A percentile compares a stretch with the other conserved stretches of the same genome.
These are phyloP conservation scores for Nepenthes mirabilis DNA, from an alignment of 148 eudicot species.

Conservation along the genomic window DNA sequence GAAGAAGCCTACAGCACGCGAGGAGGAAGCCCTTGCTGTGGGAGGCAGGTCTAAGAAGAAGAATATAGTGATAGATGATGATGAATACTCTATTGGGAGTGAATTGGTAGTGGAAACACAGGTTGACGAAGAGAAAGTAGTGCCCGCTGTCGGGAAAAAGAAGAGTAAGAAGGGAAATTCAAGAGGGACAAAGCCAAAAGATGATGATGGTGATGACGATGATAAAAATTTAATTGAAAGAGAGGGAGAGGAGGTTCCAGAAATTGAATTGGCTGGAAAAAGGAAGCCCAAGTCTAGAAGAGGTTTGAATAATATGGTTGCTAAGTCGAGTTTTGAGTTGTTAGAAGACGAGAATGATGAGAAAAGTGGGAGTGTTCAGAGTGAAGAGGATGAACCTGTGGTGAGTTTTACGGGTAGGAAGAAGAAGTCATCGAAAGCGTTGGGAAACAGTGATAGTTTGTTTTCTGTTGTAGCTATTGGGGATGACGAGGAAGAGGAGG, in stretches of 20 bases:
- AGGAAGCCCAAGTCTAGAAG: conserved; percentile 39
- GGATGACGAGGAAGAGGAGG: conserved; percentile 29
- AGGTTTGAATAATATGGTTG: conserved; percentile 15
- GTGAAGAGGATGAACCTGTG: conserved; percentile 30
- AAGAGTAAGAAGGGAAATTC: conserved; percentile 58
- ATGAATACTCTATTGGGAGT: conserved; percentile 58
- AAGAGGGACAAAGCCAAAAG: conserved; percentile 28
- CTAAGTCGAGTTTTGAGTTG: conserved; percentile 34
- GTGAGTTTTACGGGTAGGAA: conserved; percentile 19
- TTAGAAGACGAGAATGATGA: conserved; percentile 42
- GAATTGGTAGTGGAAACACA: conserved; percentile 37
- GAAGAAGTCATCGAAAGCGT: conserved; percentile 22
- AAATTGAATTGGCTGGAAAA: conserved; percentile 32
- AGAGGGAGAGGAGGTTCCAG: conserved; percentile 25
- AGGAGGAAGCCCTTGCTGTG: conserved; percentile 18
- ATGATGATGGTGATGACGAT: conserved; percentile 22
- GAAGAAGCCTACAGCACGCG: conserved; percentile 38
- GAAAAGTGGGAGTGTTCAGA: conserved; percentile 18
- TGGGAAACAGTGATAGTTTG: conserved; percentile 20
- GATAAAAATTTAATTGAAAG: conserved; percentile 15
- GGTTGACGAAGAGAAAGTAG: conserved; percentile 32
- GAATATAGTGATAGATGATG: conserved; percentile 52
- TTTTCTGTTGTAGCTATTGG: conserved; percentile 28
- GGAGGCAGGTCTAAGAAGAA: conserved; percentile 55
- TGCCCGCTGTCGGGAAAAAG: conserved; percentile 26